Conservation (phyloP, 2,329 filamentous ascomycete species). For the Hypocreales sp. region DNA sequence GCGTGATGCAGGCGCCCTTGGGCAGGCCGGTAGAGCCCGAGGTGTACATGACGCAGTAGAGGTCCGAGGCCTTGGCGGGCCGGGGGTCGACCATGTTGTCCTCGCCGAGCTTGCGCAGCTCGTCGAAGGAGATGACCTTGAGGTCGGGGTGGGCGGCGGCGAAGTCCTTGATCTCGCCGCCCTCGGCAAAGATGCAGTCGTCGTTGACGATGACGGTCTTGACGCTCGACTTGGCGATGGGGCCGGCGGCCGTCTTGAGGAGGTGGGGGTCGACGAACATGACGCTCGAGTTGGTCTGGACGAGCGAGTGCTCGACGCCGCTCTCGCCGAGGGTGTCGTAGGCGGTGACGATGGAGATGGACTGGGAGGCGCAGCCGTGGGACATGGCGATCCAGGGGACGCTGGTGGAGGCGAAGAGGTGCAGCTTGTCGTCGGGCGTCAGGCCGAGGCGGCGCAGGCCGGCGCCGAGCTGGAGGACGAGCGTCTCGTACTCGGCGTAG, state of each 20-base stretch:
- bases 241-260: conserved; percentile 39
- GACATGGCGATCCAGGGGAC: conserved; percentile 73
- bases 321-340: conserved; percentile 84
- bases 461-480: conserved; percentile 52
- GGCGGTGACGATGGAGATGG: conserved; percentile 81
- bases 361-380: conserved; percentile 66
- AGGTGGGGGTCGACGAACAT: conserved; percentile 83
- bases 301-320: conserved; percentile 72
- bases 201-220: conserved; percentile 50
- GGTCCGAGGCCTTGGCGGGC: conserved; percentile 57
- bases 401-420: conserved; percentile 76
- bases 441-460: conserved; percentile 64
- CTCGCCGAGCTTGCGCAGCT: conserved; percentile 41
- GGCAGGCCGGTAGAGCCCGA: conserved; percentile 81
- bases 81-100: conserved; percentile 56
- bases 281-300: conserved; percentile 63
- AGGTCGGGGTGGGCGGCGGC: conserved; percentile 39
- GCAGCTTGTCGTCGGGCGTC: conserved; percentile 49
- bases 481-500: conserved; percentile 64
- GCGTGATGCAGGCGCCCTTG: conserved; percentile 75
- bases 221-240: conserved; percentile 41
- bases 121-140: conserved; percentile 36
- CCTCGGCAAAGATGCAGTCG: conserved; percentile 32
- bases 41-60: conserved; percentile 77
- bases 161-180: conserved; percentile 37